phyloP scores from a whole-genome alignment of 805 yeast genomes.

The Kodamaea fukazawae region DNA sequence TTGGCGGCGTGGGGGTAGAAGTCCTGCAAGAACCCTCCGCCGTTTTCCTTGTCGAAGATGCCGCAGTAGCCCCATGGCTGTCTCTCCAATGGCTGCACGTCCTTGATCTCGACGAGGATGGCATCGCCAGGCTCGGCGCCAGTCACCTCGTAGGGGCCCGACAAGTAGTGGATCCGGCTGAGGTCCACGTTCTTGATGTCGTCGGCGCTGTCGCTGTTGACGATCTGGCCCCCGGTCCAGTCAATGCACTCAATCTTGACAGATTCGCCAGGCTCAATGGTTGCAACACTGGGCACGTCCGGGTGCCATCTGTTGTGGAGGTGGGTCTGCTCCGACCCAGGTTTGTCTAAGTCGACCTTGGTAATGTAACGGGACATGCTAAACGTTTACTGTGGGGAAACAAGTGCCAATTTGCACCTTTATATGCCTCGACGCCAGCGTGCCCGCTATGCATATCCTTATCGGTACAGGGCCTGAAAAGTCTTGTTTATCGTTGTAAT shows the following conservation, averaged over 20 bases:
- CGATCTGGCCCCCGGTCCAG: conserved; percentile 54
- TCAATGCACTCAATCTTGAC: conserved; percentile 51
- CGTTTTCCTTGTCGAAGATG: conserved; percentile 46
- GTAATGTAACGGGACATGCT: conserved; percentile 15
- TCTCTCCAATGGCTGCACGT: conserved; percentile 50
- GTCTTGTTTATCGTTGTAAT: too few relatives aligned
- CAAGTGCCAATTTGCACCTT: too few relatives aligned
- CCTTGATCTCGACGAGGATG: conserved; percentile 49
- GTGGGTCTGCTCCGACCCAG: conserved; percentile 47
- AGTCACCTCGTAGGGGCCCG: conserved; percentile 47
- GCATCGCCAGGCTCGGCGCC: conserved; percentile 49
- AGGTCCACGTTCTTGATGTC: conserved; percentile 46
- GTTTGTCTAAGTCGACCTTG: conserved; percentile 40
- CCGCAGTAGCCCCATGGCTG: conserved; percentile 57
- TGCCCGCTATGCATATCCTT: too few relatives aligned
- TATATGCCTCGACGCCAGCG: too few relatives aligned
- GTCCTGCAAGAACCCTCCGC: conserved; percentile 50
- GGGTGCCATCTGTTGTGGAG: conserved; percentile 57
- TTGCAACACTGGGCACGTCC: conserved; percentile 42
- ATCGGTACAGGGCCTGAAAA: too few relatives aligned
- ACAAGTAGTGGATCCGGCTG: conserved; percentile 45
- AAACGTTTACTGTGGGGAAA: too few relatives aligned
- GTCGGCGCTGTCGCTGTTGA: conserved; percentile 47
- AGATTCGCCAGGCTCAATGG: conserved; percentile 41
- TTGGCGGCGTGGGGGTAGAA: conserved; percentile 52